phyloP scores from a whole-genome alignment of 2,329 filamentous ascomycete species.

The Aureobasidium vineae region DNA sequence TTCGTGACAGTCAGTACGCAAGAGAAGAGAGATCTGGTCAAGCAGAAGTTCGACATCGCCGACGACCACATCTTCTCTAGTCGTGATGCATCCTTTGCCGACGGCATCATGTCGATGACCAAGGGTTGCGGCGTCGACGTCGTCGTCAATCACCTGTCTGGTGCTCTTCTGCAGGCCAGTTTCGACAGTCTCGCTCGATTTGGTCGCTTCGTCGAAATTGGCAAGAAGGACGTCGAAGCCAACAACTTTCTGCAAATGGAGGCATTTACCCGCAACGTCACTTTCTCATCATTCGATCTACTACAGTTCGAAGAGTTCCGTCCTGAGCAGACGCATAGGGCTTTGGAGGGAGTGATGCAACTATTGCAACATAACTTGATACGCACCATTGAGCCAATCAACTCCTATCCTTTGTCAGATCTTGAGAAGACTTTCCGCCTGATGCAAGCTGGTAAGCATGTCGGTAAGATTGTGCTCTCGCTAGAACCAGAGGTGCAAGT shows the following conservation, averaged over 20 bases:
- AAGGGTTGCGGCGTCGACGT: slow-evolving; percentile 37
- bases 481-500: too few species aligned
- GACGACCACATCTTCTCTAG: slow-evolving; percentile 36
- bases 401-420: background rate
- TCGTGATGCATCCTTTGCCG: slow-evolving; percentile 33
- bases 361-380: background rate
- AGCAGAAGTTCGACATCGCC: slow-evolving; percentile 26
- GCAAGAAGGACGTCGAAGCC: slow-evolving; percentile 28
- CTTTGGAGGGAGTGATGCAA: background rate
- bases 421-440: background rate
- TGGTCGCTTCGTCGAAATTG: slow-evolving; percentile 36
- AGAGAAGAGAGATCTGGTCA: background rate
- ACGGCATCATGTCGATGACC: slow-evolving; percentile 33
- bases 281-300: background rate
- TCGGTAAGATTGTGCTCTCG: slow-evolving; percentile 29
- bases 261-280: background rate
- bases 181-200: slow-evolving; percentile 34
- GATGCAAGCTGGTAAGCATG: slow-evolving; percentile 30
- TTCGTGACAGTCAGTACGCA: background rate
- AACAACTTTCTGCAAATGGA: slow-evolving; percentile 24
- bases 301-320: background rate
- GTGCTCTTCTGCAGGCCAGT: slow-evolving; percentile 32
- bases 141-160: slow-evolving; percentile 34
- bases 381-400: background rate
- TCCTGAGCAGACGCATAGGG: background rate